phyloP scores from a whole-genome alignment of 169 alveolate species.

The Plasmodium gaboni region DNA sequence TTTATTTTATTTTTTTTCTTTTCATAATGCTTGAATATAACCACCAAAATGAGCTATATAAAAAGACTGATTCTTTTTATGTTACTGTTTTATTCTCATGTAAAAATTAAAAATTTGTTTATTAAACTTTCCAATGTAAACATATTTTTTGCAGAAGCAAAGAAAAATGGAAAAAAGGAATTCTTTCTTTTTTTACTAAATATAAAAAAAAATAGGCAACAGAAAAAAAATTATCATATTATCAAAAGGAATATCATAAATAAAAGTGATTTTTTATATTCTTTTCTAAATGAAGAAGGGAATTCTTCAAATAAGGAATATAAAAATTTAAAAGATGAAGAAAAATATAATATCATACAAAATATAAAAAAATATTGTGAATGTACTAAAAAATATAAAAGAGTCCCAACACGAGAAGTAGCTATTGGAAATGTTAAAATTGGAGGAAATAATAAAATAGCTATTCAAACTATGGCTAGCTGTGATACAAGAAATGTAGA shows the following conservation, averaged over 20 bases:
- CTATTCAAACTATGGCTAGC: conserved; percentile 88
- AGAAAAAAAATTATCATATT: neutral
- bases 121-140: conserved; percentile 1
- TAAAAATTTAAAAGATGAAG: conserved; percentile 17
- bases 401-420: conserved; percentile 84
- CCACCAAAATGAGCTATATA: conserved; percentile 32
- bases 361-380: conserved; percentile 81
- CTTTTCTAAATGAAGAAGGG: conserved; percentile 4
- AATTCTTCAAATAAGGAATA: too few relatives aligned
- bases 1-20: neutral
- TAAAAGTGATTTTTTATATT: conserved; percentile 20
- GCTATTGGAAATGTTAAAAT: conserved; percentile 85
- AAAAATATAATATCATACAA: conserved; percentile 51
- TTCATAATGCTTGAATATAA: conserved; percentile 14
- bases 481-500: conserved; percentile 87
- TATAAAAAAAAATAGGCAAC: neutral
- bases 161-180: conserved; percentile 12
- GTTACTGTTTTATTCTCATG: conserved; percentile 17
- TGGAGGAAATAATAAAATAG: conserved; percentile 86
- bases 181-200: conserved; percentile 14
- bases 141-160: conserved; percentile 18
- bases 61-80: conserved; percentile 40
- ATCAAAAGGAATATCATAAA: neutral
- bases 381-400: conserved; percentile 74
- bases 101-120: conserved; percentile 24